Evolutionary conservation across 1,284 basidiomycete genomes (phyloP), one percentile per base, ranked within the genome.

Genomic region (Lignosus rhinocerotis): DNA sequence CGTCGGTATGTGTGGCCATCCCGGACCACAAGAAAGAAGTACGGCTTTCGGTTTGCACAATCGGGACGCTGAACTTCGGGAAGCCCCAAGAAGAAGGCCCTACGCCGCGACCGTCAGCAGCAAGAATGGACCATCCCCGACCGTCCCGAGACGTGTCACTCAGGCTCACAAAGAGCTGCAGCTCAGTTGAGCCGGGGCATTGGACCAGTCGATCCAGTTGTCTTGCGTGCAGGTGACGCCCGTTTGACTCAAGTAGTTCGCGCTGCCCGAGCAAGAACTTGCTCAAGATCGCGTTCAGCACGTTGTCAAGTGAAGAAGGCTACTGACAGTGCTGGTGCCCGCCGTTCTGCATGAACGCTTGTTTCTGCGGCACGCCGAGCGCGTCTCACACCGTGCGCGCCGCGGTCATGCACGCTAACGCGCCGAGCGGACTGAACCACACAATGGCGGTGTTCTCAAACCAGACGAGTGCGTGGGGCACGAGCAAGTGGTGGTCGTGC

Each of bases 291-390:
- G 81, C 80, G 56, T 75, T 73, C 51, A 83, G 71, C 55, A 75
- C 71, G 6, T 70, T 63, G 50, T 78, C 75, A 59, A 79, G 75
- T 17, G 64, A 64, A 2, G 75, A 66, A 10, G 82, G 81, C 75
- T 79, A 83, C 16, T 70, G 72, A 67, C 82, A 84, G 66, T 85
- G 82, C n/a, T 71, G 70, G 61, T 83, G 81, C 53, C 76, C 77
- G 25, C 79, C 79, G 25, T 78, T 73, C 70, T 83, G 80, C 9
- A 76, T 77, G 64, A 83, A 78, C 30, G 81, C 82, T 69, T 81
- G 77, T 45, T 67, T 62, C 53, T 80, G 75, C n/a, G 76, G 51
- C 7, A 75, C 73, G 21, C 80, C 78, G 48, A 83, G 68, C 5
- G 81, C 81, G 65, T 77, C 67, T 67, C 70, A 84, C 16, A 81